Evolutionary conservation across 192 early-diverging fungal genomes (phyloP), one percentile per base, ranked within the genome.

Genomic region (Podila horticola): DNA sequence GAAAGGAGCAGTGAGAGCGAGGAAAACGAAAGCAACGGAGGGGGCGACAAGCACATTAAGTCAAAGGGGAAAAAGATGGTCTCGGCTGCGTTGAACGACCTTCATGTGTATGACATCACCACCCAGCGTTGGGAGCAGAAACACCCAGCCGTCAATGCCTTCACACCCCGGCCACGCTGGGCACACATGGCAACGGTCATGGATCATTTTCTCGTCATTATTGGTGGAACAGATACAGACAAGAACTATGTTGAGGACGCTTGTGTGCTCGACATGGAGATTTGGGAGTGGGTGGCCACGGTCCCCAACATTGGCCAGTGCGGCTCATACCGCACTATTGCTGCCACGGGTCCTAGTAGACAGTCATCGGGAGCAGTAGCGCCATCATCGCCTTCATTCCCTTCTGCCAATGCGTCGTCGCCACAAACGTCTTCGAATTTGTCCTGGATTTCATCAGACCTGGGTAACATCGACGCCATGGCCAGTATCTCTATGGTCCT

Each of bases 41-140:
- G 7, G 36, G 28, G 7, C 0, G 24, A 68, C 31, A 29, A 68
- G 31, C 22, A 51, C n/a, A 30, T 57, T 7, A 45, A 29, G 33
- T 8, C 58, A 41, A 49, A 20, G 19, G 49, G 20, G 50, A 29
- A 45, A 29, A 17, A 66, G 19, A 51, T n/a, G 28, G 20, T 22
- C 20, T 12, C 58, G 34, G 58, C 28, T 11, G 67, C 67, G 13
- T 24, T 69, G 17, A 69, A 69, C 26, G 67, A 69, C 28, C 52
- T 69, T 6, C 57, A 69, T 45, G 67, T 69, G 55, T 69, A 33
- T 19, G 67, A 69, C 33, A 69, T 69, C 38, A 41, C 41, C 41
- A 48, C 67, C 19, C 67, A 69, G 28, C 67, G 67, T 13, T 69
- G 67, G 67, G 55, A 69, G 33, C 67, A 69, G 48, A 69, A 69